Base-by-base conservation (phyloP, 192 early-diverging fungal genomes). In the Coemansia sp. region DNA sequence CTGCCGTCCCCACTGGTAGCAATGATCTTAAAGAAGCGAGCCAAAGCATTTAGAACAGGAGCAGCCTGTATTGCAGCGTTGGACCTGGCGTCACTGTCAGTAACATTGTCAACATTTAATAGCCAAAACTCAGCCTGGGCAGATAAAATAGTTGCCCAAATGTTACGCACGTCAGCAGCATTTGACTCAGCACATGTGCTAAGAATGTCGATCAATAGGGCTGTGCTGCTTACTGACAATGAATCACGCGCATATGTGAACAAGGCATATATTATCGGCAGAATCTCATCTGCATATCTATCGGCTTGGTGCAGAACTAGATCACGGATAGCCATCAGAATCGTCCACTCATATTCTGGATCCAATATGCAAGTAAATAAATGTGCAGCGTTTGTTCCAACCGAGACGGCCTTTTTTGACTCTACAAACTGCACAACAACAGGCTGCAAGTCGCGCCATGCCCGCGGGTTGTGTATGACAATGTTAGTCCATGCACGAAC, bases 291-390 rank as follows among this genome's bases (percentile, higher is more conserved):
- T 11, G 75, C 69, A 58, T 72, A 77, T 57, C 65, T 41, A 16
- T 65, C 69, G 5, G 75, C 52, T 26, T 63, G 69, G 21, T 37
- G n/a, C 37, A n/a, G 21, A 8, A 65, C 69, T 62, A 77, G 37
- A 36, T 72, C 75, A 41, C 69, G 69, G n/a, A 72, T 61, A 3
- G 66, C 72, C 15, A 58, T 52, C 19, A 77, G 43, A 32, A 77
- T 60, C 5, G 75, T 62, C 75, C 75, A 77, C 43, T 67, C 69
- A 62, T 77, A 77, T 51, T 70, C 74, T 6, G 49, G 59, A 32
- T 64, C 48, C 45, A 61, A 41, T 1, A 55, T 16, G 12, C 39
- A 41, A 36, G 56, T n/a, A 58, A 11, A 6, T n/a, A n/a, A n/a
- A n/a, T n/a, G n/a, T n/a, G n/a, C n/a, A n/a, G n/a, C n/a, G n/a